phyloP scores from a whole-genome alignment of 129 eudicot genomes.

The Tagetes erecta region DNA sequence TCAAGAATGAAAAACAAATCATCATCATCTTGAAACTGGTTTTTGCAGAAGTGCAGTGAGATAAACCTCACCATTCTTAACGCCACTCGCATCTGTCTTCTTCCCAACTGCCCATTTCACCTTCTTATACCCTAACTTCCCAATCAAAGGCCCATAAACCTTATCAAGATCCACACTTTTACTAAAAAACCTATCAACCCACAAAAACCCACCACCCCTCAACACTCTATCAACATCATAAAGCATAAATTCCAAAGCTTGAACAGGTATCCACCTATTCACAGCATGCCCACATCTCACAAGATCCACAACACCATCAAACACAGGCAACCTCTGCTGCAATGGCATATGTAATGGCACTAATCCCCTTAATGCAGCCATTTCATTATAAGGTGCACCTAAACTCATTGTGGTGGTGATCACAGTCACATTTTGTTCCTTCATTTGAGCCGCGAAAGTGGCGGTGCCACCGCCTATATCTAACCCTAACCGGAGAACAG shows the following conservation, averaged over 20 bases:
- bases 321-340: conserved; percentile 91
- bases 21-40: conserved; percentile 59
- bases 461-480: conserved; percentile 95
- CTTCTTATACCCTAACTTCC: conserved; percentile 82
- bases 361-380: conserved; percentile 72
- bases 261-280: conserved; percentile 87
- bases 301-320: conserved; percentile 90
- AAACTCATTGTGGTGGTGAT: conserved; percentile 81
- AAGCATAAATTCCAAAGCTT: conserved; percentile 74
- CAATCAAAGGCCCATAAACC: conserved; percentile 74
- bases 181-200: conserved; percentile 83
- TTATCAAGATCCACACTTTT: conserved; percentile 79
- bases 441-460: conserved; percentile 86
- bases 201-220: conserved; percentile 88
- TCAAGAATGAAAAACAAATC: conserved; percentile 22
- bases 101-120: conserved; percentile 88
- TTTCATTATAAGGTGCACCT: conserved; percentile 81
- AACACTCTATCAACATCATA: conserved; percentile 90
- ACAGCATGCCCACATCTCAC: conserved; percentile 90
- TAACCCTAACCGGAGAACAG: conserved; percentile 54
- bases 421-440: conserved; percentile 70
- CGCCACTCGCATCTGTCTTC: conserved; percentile 80
- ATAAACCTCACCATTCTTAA: conserved; percentile 93
- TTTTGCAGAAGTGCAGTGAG: conserved; percentile 93
- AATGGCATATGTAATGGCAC: conserved; percentile 78